A percentile compares a stretch with the other conserved stretches of the same genome.
phyloP scores from a whole-genome alignment of 106 monocot genomes.

The Acorus calamus region DNA sequence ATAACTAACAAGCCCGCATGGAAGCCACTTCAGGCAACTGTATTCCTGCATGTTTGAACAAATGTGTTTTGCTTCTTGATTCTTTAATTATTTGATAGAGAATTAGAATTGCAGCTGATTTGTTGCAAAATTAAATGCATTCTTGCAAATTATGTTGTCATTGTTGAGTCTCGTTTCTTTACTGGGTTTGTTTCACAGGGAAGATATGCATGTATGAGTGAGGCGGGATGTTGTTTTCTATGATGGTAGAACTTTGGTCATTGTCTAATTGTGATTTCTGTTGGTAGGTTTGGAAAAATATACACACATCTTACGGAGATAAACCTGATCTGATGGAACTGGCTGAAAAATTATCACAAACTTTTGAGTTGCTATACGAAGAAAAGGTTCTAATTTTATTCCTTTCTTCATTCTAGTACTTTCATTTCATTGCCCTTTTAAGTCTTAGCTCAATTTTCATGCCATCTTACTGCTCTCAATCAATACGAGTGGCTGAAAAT shows the following conservation, averaged over 20 bases:
- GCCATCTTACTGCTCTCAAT: too few relatives aligned
- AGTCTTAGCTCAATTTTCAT: not conserved
- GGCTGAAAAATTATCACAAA: conserved; percentile 50
- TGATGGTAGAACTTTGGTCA: not conserved
- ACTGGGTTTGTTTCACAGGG: not conserved
- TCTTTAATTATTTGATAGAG: too few relatives aligned
- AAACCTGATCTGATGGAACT: conserved; percentile 56
- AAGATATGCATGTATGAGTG: not conserved
- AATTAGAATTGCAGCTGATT: too few relatives aligned
- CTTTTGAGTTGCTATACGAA: conserved; percentile 71
- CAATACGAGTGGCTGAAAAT: conserved; percentile 27
- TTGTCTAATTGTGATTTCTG: not conserved
- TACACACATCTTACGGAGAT: conserved; percentile 57
- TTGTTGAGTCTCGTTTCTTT: too few relatives aligned
- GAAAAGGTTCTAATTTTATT: conserved; percentile 45
- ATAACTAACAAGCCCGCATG: too few relatives aligned
- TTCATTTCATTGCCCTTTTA: not conserved
- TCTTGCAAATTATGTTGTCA: too few relatives aligned
- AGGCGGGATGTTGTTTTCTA: not conserved
- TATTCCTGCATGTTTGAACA: too few relatives aligned
- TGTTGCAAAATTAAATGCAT: too few relatives aligned
- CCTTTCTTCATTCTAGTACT: conserved; percentile 6
- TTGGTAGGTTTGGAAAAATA: conserved; percentile 63
- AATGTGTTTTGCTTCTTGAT: too few relatives aligned
- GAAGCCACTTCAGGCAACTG: too few relatives aligned